These are phyloP conservation scores for Eimeria falciformis DNA, from an alignment of 169 alveolate genomes.

Conservation along the genomic window DNA sequence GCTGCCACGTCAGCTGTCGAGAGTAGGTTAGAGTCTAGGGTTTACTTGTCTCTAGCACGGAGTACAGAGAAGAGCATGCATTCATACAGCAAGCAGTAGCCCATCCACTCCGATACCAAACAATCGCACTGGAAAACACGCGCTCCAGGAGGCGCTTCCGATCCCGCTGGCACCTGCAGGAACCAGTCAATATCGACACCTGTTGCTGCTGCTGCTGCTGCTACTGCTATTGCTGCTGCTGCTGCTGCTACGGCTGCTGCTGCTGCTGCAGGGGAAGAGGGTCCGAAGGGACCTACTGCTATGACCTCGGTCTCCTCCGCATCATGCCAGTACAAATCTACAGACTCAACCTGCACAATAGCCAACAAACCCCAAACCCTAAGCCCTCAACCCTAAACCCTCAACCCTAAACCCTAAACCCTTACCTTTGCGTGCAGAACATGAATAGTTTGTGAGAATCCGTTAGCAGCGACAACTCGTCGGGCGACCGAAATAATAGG, in stretches of 20 bases:
- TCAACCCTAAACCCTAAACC: background rate
- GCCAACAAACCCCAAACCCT: background rate
- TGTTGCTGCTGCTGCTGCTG: background rate
- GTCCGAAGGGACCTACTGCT: background rate
- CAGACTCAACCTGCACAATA: constrained; percentile 95
- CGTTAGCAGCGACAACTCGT: constrained; percentile 87
- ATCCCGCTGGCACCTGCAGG: constrained; percentile 44
- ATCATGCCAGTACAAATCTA: constrained; percentile 91
- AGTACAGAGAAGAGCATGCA: constrained; percentile 92
- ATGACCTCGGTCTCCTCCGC: constrained; percentile 81
- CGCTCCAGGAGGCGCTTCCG: constrained; percentile 34
- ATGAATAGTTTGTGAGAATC: constrained; percentile 84
- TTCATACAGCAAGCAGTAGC: constrained; percentile 90
- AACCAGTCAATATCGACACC: background rate
- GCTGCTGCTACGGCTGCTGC: background rate
- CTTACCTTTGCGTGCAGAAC: constrained; percentile 89
- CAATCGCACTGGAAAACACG: constrained; percentile 84
- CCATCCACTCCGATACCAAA: constrained; percentile 93
- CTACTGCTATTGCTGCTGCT: constrained; percentile 8
- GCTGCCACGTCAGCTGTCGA: background rate
- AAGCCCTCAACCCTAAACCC: background rate
- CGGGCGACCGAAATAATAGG: constrained; percentile 89
- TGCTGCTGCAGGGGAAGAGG: background rate
- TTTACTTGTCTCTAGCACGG: constrained; percentile 90
- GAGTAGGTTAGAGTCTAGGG: constrained; percentile 39